These are phyloP conservation scores for Apiotrichum porosum DNA, from an alignment of 1,284 basidiomycete genomes.

Conservation along the genomic window DNA sequence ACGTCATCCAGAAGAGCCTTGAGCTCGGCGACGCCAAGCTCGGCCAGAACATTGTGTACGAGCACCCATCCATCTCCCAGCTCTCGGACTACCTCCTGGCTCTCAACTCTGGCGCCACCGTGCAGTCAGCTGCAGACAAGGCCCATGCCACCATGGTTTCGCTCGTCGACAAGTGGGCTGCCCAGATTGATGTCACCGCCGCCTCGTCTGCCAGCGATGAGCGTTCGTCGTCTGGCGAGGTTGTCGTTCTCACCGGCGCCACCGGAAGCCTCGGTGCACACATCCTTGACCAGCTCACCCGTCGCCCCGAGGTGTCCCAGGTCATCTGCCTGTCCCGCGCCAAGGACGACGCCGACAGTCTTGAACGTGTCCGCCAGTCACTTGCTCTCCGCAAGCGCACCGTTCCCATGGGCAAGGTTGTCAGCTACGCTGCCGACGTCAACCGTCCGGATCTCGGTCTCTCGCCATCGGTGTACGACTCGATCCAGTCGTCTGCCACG, in stretches of 20 bases:
- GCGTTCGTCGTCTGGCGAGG: constrained; percentile 11
- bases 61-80: constrained; percentile 40
- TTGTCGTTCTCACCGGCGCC: constrained; percentile 55
- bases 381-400: constrained; percentile 29
- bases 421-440: constrained; percentile 52
- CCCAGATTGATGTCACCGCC: constrained; percentile 21
- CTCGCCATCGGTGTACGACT: constrained; percentile 13
- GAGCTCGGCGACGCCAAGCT: constrained; percentile 45
- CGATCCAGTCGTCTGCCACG: constrained; percentile 46
- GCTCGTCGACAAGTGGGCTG: constrained; percentile 51
- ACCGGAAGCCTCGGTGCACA: constrained; percentile 62
- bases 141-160: constrained; percentile 40
- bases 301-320: constrained; percentile 42
- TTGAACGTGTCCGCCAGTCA: constrained; percentile 31
- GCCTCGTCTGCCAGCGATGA: not conserved
- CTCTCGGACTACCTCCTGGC: constrained; percentile 33
- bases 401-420: constrained; percentile 38
- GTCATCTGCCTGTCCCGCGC: constrained; percentile 56
- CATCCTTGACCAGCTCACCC: constrained; percentile 52
- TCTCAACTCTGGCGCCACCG: constrained; percentile 31
- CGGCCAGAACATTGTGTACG: constrained; percentile 51
- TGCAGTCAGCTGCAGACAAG: not conserved
- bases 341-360: constrained; percentile 32
- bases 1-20: constrained; percentile 53
- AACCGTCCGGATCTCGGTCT: constrained; percentile 51